phyloP scores from a whole-genome alignment of 2,329 filamentous ascomycete species.

The Stachybotrys elegans region DNA sequence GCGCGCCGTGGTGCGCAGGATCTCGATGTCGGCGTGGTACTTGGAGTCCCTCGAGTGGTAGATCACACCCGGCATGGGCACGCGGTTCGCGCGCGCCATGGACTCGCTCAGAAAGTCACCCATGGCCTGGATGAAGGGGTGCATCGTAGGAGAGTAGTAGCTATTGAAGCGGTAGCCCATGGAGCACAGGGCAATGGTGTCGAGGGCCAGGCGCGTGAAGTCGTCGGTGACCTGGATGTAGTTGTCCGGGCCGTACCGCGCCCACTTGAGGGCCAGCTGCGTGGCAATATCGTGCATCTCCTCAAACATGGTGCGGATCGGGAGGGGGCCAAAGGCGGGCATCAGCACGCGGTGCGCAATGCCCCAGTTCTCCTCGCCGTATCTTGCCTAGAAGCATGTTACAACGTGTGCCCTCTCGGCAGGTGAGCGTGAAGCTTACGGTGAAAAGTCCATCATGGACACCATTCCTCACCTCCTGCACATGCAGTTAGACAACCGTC shows the following conservation, averaged over 20 bases:
- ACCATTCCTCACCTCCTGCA: not conserved
- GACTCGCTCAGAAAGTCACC: constrained; percentile 50
- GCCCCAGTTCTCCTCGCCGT: constrained; percentile 41
- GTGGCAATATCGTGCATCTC: constrained; percentile 58
- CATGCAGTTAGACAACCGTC: not conserved
- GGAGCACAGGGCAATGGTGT: constrained; percentile 56
- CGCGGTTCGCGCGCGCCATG: constrained; percentile 42
- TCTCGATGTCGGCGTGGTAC: constrained; percentile 44
- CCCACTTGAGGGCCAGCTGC: constrained; percentile 55
- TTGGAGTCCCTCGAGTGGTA: constrained; percentile 37
- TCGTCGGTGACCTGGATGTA: constrained; percentile 50
- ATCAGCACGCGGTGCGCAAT: constrained; percentile 57
- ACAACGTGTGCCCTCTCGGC: constrained; percentile 35
- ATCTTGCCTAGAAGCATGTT: constrained; percentile 48
- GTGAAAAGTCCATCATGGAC: constrained; percentile 1
- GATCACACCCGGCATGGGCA: constrained; percentile 40
- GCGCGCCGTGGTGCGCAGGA: constrained; percentile 45
- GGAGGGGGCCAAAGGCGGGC: constrained; percentile 60
- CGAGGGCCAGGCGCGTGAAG: constrained; percentile 57
- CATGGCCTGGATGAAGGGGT: constrained; percentile 44
- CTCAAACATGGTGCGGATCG: constrained; percentile 37
- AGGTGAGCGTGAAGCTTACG: not conserved
- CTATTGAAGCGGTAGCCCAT: constrained; percentile 59
- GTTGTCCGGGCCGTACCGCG: constrained; percentile 32
- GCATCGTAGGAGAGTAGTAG: constrained; percentile 38